Base-by-base conservation (phyloP, 2,329 filamentous ascomycete species). In the Fusarium siculi region DNA sequence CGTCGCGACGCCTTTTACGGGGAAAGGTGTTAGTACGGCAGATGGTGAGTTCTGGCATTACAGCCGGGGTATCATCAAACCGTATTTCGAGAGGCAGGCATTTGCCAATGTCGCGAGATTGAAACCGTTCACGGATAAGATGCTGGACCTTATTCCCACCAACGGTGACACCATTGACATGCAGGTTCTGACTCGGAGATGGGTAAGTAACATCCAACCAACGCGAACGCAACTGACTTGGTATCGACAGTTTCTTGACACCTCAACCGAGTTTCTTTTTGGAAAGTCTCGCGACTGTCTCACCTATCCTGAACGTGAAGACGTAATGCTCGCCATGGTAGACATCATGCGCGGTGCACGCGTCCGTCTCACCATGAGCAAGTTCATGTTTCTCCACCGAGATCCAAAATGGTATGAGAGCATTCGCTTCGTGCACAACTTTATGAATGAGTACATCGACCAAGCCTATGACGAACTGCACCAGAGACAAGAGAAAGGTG, bases 11-110 rank as follows among this genome's bases (percentile, higher is more conserved):
- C 73, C 73, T 0, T 75, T 75, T 30, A 73, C 73, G 21, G 58
- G 74, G 34, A 75, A 75, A 9, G 66, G 68, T 12, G 68, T 72
- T 19, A 69, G 66, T 46, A 72, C 68, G 4, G 71, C 63, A 2
- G 72, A 75, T 19, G 72, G 73, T 7, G 66, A 74, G 37, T 57
- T 74, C 43, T 75, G 72, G 73, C 61, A 68, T 52, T 72, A 72
- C 11, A 74, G 71, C 25, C 73, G 72, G 10, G 62, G 60, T 19
- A 63, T 74, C 40, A 69, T 75, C 47, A 74, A 75, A 46, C 70
- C 72, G 0, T 75, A 74, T 53, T 75, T 75, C 25, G 68, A 75
- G 36, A 68, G 73, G 10, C 67, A 72, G 32, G 73, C 70, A 7
- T 75, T 74, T 49, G 61, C 67, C 42, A 73, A 68, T 46, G 70